Evolutionary conservation across 305 asterid genomes (phyloP).

Genomic region (Fraxinus angustifolia): DNA sequence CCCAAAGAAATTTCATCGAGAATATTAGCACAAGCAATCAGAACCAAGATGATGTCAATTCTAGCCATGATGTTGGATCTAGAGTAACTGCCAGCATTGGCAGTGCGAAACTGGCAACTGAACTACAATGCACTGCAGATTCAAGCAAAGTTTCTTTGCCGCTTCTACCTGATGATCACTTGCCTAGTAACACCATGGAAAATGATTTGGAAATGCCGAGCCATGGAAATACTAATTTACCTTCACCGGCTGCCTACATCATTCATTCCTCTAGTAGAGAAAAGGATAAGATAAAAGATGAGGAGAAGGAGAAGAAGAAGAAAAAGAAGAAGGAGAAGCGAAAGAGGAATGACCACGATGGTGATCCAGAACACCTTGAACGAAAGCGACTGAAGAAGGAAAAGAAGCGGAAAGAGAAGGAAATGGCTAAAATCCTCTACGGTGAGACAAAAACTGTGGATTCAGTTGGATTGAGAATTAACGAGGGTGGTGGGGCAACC

Average conservation of each 20-base stretch:
- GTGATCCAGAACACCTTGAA: constrained; percentile 62
- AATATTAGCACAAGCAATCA: constrained; percentile 57
- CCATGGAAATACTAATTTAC: constrained; percentile 38
- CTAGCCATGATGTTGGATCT: constrained; percentile 90
- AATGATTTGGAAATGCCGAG: constrained; percentile 33
- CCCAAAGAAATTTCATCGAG: constrained; percentile 50
- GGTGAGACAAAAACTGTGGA: constrained; percentile 36
- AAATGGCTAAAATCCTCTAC: constrained; percentile 59
- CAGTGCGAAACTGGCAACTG: constrained; percentile 61
- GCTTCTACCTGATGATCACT: constrained; percentile 28
- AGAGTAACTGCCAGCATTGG: constrained; percentile 94
- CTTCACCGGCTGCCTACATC: constrained; percentile 22
- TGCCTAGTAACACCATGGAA: constrained; percentile 28
- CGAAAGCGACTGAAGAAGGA: constrained; percentile 70
- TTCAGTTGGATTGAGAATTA: constrained; percentile 24
- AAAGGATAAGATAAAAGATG: constrained; percentile 24
- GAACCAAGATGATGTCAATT: constrained; percentile 70
- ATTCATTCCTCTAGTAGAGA: constrained; percentile 21
- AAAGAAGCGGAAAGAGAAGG: constrained; percentile 84
- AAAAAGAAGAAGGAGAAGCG: constrained; percentile 62
- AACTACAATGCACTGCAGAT: constrained; percentile 92
- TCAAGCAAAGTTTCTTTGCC: constrained; percentile 61
- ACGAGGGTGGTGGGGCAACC: constrained; percentile 17
- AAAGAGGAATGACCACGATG: constrained; percentile 43
- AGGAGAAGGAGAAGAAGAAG: constrained; percentile 18